Evolutionary conservation across 371 early-diverging fungal genomes (phyloP).

Genomic region (Haplosporangium sp.): DNA sequence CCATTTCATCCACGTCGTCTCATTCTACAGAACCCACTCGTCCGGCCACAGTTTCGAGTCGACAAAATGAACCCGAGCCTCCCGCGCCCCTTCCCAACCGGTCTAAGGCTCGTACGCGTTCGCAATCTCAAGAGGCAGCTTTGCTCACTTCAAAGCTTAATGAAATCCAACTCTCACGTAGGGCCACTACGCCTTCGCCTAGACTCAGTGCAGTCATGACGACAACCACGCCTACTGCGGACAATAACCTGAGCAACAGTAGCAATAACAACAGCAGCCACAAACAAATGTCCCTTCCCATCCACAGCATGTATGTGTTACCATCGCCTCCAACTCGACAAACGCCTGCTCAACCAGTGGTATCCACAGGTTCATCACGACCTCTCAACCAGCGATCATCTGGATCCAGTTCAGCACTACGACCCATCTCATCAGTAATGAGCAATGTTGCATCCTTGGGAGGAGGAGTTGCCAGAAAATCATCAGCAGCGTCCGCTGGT

Average conservation of each 20-base stretch:
- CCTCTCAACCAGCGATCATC: constrained; percentile 15
- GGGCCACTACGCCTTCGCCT: constrained; percentile 22
- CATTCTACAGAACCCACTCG: neutral
- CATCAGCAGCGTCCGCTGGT: constrained; percentile 5
- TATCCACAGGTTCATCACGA: constrained; percentile 2
- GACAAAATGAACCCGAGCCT: constrained; percentile 25
- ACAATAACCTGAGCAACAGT: neutral
- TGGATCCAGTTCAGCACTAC: constrained; percentile 16
- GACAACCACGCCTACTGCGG: neutral
- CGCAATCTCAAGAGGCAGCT: constrained; percentile 33
- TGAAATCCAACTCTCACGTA: constrained; percentile 6
- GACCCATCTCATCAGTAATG: constrained; percentile 29
- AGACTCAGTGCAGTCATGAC: constrained; percentile 11
- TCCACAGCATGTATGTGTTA: constrained; percentile 34
- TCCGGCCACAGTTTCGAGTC: constrained; percentile 10
- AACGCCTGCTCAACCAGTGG: constrained; percentile 26
- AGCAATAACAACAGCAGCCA: constrained; percentile 3
- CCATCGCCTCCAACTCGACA: constrained; percentile 44
- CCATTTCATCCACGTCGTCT: constrained; percentile 5
- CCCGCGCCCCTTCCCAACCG: constrained; percentile 18
- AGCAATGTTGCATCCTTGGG: constrained; percentile 32
- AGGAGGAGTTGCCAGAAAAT: constrained; percentile 35
- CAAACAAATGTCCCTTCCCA: constrained; percentile 40
- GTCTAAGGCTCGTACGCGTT: constrained; percentile 21
- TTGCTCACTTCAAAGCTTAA: constrained; percentile 9